Evolutionary conservation across 148 eudicot genomes (phyloP), one percentile per base, ranked within the genome.

Genomic region (Limonium bicolor): DNA sequence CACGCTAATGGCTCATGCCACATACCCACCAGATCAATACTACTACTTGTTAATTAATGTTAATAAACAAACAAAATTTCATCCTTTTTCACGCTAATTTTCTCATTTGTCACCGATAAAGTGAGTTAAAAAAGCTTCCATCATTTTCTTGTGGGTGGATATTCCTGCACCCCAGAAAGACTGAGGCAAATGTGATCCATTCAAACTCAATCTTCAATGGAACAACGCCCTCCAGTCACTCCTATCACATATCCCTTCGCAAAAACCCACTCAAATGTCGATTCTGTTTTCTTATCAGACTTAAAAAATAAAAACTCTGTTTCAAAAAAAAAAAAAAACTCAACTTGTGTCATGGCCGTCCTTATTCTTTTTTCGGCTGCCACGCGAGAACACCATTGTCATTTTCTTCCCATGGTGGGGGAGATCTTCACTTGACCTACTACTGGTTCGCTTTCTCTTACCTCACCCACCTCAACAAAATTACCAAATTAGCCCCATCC

Each of bases 181-280:
- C 12, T 29, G 46, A 31, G 13, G 28, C 29, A 51, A 59, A 35
- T 73, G 34, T 68, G 54, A 68, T 79, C 88, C 94, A 76, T 39
- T 68, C 64, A 79, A 67, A 58, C 48, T 62, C 78, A 73, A 79
- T 84, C 94, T 60, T 21, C 20, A 54, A 33, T 20, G 14, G 54
- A 33, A 32, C 70, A 62, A 36, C 57, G 36, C 45, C 66, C 54
- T 63, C 83, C 83, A 75, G 53, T 36, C 66, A 54, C 20, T 46
- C 32, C 20, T 10, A 15, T 19, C 20, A 8, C 31, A 6, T 28
- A 41, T 39, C 1, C 30, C 26, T 11, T 30, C 23, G 8, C 12
- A 38, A 43, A n/a, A 14, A 12, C 2, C 5, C 0, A 17, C 44
- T 7, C 3, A 33, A 11, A 2, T 25, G 7, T 23, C 21, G 7